phyloP scores from a whole-genome alignment of 2,329 filamentous ascomycete species.

The Claviceps citrina region DNA sequence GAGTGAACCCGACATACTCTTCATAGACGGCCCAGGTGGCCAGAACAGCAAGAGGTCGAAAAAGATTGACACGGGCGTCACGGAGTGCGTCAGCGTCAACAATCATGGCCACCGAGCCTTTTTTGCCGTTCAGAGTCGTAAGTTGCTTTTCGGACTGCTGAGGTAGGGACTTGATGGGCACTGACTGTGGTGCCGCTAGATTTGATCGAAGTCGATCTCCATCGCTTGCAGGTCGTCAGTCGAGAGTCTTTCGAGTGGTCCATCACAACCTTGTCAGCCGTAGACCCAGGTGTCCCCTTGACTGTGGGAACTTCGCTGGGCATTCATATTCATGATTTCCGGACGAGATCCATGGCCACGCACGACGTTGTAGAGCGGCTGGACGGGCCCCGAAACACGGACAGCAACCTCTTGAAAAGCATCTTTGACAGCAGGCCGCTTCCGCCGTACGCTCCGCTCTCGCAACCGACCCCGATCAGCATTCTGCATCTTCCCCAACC shows the following conservation, averaged over 20 bases:
- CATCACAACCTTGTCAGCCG: slow-evolving; percentile 67
- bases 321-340: slow-evolving; percentile 68
- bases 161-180: background rate
- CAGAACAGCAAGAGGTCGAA: slow-evolving; percentile 36
- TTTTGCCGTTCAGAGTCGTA: slow-evolving; percentile 61
- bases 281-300: slow-evolving; percentile 50
- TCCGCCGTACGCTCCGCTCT: slow-evolving; percentile 52
- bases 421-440: slow-evolving; percentile 38
- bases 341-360: slow-evolving; percentile 25
- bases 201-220: slow-evolving; percentile 69
- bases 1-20: slow-evolving; percentile 53
- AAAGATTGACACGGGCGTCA: slow-evolving; percentile 56
- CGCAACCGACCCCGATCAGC: slow-evolving; percentile 66
- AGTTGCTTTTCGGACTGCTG: slow-evolving; percentile 15
- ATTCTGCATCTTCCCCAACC: slow-evolving; percentile 60
- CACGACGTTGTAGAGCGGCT: slow-evolving; percentile 23
- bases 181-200: slow-evolving; percentile 15
- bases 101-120: slow-evolving; percentile 52
- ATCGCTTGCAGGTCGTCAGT: slow-evolving; percentile 53
- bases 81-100: slow-evolving; percentile 73
- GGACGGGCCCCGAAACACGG: slow-evolving; percentile 12
- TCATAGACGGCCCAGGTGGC: slow-evolving; percentile 33
- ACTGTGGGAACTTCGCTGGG: slow-evolving; percentile 73
- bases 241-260: slow-evolving; percentile 63
- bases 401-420: slow-evolving; percentile 18